These are phyloP conservation scores for Flaveria trinervia DNA, from an alignment of 129 eudicot genomes.

Conservation along the genomic window DNA sequence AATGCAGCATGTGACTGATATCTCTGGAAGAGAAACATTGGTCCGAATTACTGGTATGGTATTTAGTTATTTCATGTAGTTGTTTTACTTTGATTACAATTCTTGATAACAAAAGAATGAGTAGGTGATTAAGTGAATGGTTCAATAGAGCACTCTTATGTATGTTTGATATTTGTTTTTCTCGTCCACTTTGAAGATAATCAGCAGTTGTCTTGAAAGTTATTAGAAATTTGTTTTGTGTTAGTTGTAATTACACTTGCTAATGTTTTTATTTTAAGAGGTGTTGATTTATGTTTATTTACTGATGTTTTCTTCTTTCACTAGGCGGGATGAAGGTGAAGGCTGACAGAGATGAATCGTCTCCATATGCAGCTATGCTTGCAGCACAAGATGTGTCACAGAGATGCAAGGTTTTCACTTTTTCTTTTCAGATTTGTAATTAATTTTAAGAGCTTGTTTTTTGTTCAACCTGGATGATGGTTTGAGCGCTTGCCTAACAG, in stretches of 20 bases:
- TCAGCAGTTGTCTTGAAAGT: too few species aligned
- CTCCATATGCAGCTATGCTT: slow-evolving; percentile 16
- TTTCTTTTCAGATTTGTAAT: background rate
- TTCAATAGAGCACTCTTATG: background rate
- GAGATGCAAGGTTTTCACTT: background rate
- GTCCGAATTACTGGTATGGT: background rate
- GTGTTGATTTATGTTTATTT: background rate
- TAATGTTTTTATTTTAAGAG: background rate
- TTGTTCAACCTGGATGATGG: too few species aligned
- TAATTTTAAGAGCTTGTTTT: background rate
- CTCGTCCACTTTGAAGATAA: too few species aligned
- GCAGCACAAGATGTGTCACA: background rate
- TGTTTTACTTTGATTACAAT: too few species aligned
- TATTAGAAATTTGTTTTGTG: too few species aligned
- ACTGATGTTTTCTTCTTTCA: background rate
- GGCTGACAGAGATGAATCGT: slow-evolving; percentile 4
- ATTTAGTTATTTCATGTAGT: too few species aligned
- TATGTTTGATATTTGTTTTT: background rate
- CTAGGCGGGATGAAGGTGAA: slow-evolving; percentile 13
- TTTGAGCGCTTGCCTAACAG: background rate
- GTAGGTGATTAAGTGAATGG: background rate
- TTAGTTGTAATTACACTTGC: too few species aligned
- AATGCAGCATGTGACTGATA: slow-evolving; percentile 11
- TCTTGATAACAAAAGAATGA: too few species aligned
- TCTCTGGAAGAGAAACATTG: slow-evolving; percentile 8